Evolutionary conservation across 2,329 filamentous ascomycete genomes (phyloP).

Genomic region (Cladophialophora chaetospira): DNA sequence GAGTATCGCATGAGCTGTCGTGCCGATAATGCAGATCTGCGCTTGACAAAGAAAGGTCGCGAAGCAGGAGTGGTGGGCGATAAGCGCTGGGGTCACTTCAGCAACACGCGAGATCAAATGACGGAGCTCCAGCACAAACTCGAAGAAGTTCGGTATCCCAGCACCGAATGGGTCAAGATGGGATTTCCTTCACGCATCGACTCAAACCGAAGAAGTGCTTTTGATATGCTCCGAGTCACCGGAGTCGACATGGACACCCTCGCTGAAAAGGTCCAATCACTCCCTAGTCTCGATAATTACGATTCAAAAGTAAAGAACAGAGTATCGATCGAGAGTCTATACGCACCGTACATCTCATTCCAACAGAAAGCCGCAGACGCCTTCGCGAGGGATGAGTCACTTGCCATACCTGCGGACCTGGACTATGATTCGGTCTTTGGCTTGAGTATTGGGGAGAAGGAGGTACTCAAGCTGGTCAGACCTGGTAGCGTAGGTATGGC

Average conservation of each 20-base stretch:
- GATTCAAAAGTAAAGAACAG: constrained; percentile 63
- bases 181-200: constrained; percentile 72
- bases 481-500: constrained; percentile 91
- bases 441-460: constrained; percentile 76
- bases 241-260: constrained; percentile 55
- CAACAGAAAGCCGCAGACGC: constrained; percentile 67
- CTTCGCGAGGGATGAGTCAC: constrained; percentile 74
- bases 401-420: constrained; percentile 71
- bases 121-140: constrained; percentile 65
- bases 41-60: constrained; percentile 78
- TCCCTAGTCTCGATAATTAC: constrained; percentile 47
- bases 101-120: constrained; percentile 67
- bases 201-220: constrained; percentile 67
- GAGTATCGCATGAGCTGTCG: constrained; percentile 93
- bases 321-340: constrained; percentile 78
- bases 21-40: constrained; percentile 88
- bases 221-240: constrained; percentile 75
- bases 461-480: constrained; percentile 66
- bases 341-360: constrained; percentile 80
- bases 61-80: constrained; percentile 77
- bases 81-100: constrained; percentile 71
- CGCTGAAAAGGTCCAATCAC: constrained; percentile 53
- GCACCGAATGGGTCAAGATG: constrained; percentile 66
- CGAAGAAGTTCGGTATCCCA: constrained; percentile 57
- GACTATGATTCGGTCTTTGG: constrained; percentile 75